Evolutionary conservation across 2,329 filamentous ascomycete species (phyloP).

Genomic region (Zelopaecilomyces penicillatus): DNA sequence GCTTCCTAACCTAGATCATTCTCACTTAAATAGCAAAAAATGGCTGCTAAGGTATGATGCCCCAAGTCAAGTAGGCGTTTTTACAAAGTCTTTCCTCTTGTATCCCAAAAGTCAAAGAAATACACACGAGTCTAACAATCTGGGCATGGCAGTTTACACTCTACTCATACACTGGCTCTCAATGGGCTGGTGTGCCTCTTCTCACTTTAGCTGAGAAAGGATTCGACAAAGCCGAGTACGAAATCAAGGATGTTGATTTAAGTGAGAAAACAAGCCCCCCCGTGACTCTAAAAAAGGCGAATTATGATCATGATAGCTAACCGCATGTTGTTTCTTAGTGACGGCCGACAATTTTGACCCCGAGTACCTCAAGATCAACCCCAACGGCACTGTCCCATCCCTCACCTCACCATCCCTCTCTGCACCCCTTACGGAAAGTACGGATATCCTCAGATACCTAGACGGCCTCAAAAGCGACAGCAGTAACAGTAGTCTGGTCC

Average conservation of each 20-base stretch:
- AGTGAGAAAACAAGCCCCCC: no score
- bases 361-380: constrained; percentile 13
- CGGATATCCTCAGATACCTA: constrained; percentile 11
- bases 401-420: constrained; percentile 9
- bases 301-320: no score
- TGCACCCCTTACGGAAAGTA: constrained; percentile 9
- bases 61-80: no score
- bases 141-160: no score
- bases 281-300: no score
- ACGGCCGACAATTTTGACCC: constrained; percentile 11
- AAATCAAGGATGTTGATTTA: neutral
- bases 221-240: constrained; percentile 10
- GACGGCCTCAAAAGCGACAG: constrained; percentile 1
- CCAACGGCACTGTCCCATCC: constrained; percentile 12
- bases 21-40: no score
- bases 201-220: constrained; percentile 13
- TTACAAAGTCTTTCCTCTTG: no score
- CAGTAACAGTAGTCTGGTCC: no score
- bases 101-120: no score
- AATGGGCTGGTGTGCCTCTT: constrained; percentile 14
- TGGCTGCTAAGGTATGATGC: no score
- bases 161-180: constrained; percentile 9
- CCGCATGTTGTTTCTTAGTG: neutral
- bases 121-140: no score
- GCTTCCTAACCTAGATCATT: no score